Evolutionary conservation across 805 yeast species (phyloP), one percentile per base, ranked within the genome.

Genomic region (Torulaspora maleeae): DNA sequence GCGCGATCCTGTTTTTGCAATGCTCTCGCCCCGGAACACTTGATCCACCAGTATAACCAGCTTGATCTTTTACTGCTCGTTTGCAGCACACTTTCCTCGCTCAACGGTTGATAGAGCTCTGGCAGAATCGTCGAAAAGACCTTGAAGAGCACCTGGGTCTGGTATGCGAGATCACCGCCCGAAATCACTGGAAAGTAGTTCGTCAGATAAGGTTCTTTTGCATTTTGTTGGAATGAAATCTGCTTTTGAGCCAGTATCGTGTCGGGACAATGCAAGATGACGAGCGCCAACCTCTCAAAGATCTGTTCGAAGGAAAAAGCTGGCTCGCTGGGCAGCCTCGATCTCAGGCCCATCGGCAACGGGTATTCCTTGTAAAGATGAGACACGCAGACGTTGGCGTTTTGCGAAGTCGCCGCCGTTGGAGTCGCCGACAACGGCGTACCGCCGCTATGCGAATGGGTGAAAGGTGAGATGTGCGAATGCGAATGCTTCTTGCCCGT

Each of bases 1-100:
- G 93, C 96, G 42, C 96, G 68, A 64, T 88, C 96, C 47, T 73
- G 74, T 50, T 84, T 76, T 36, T 89, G 82, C 77, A 95, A 80
- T 5, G 83, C 88, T 64, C 86, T 86, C 11, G 93, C 78, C 16
- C 96, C 96, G 59, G 86, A 78, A 75, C 86, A 90, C 60, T 88
- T 87, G 51, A 90, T 71, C 97, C 97, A 90, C 95, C 96, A 90
- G 32, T 87, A 75, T 20, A 89, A 71, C 97, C 97, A 90, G 54
- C 86, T 93, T 51, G 84, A 88, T 48, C 78, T 73, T 35, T 75
- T 72, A 13, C 68, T 55, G 45, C 71, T 72, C 33, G 78, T 75
- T 52, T 79, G 79, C 37, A 85, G 65, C 20, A 85, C 76, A 48
- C 84, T 89, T 55, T 90, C 97, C 57, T 87, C 95, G 30, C 80